Conservation (phyloP, 78 protist genomes). For the Speleostelium caveatum region DNA sequence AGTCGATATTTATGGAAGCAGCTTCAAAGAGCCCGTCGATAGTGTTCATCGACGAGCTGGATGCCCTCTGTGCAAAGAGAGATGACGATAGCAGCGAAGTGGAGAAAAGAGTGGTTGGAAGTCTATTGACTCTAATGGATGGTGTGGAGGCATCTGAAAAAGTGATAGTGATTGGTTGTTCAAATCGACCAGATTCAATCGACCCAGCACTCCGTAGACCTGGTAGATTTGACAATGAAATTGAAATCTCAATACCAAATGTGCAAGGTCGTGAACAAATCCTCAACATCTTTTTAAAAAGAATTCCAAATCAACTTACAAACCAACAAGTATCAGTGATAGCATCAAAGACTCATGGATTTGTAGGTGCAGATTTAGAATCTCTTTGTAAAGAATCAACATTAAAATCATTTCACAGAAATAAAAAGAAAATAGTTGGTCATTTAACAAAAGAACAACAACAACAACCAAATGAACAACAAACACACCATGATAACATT, state of each 20-base stretch:
- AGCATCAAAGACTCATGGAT: constrained; percentile 89
- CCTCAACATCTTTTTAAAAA: constrained; percentile 18
- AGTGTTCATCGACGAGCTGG: constrained; percentile 97
- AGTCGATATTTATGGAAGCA: constrained; percentile 83
- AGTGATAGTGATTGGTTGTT: constrained; percentile 97
- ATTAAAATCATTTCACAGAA: constrained; percentile 80
- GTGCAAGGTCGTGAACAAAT: constrained; percentile 68
- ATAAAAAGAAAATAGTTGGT: not conserved
- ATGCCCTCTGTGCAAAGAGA: constrained; percentile 89
- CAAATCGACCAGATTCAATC: constrained; percentile 91
- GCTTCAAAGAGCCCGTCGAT: constrained; percentile 85
- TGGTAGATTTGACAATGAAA: constrained; percentile 98
- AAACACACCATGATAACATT: not conserved
- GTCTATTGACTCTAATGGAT: constrained; percentile 96
- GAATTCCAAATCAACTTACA: constrained; percentile 28
- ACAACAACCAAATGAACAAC: not conserved
- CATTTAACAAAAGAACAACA: not conserved
- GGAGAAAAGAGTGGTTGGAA: constrained; percentile 89
- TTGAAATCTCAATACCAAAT: constrained; percentile 90
- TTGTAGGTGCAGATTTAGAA: constrained; percentile 95
- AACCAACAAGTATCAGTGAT: constrained; percentile 15
- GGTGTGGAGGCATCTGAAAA: constrained; percentile 76
- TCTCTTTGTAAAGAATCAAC: constrained; percentile 90
- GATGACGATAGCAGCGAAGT: constrained; percentile 53
- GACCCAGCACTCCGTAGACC: constrained; percentile 92